These are phyloP conservation scores for Cucumis hystrix DNA, from an alignment of 306 rosid species.

Conservation along the genomic window DNA sequence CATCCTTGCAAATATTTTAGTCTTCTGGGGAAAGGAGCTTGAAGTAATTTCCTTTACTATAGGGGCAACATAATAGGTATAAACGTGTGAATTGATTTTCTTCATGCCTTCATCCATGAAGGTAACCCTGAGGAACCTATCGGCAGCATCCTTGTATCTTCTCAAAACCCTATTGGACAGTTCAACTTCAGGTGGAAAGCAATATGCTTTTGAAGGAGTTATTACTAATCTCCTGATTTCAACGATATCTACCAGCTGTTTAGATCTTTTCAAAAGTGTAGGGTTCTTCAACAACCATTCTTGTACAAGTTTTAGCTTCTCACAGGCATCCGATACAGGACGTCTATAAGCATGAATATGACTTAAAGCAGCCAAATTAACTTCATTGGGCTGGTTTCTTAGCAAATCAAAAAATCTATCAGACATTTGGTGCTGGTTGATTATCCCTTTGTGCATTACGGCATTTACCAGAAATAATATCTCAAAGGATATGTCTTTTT, in stretches of 20 bases:
- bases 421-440: conserved; percentile 50
- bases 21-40: conserved; percentile 41
- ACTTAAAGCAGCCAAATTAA: conserved; percentile 68
- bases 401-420: conserved; percentile 42
- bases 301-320: conserved; percentile 47
- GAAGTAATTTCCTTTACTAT: conserved; percentile 58
- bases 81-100: conserved; percentile 40
- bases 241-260: conserved; percentile 37
- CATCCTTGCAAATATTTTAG: conserved; percentile 43
- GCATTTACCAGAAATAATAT: conserved; percentile 60
- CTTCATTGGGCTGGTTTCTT: conserved; percentile 39
- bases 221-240: conserved; percentile 72
- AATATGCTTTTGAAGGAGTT: conserved; percentile 80
- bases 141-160: conserved; percentile 44
- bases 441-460: conserved; percentile 47
- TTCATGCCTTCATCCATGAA: conserved; percentile 95
- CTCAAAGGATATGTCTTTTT: conserved; percentile 42
- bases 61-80: conserved; percentile 52
- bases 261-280: conserved; percentile 42
- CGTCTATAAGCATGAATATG: conserved; percentile 46
- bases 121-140: conserved; percentile 69
- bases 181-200: conserved; percentile 72
- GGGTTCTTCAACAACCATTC: conserved; percentile 62
- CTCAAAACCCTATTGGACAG: conserved; percentile 76
- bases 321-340: conserved; percentile 49